These are phyloP conservation scores for Coniochaeta hoffmannii DNA, from an alignment of 2,329 filamentous ascomycete species.

Conservation along the genomic window DNA sequence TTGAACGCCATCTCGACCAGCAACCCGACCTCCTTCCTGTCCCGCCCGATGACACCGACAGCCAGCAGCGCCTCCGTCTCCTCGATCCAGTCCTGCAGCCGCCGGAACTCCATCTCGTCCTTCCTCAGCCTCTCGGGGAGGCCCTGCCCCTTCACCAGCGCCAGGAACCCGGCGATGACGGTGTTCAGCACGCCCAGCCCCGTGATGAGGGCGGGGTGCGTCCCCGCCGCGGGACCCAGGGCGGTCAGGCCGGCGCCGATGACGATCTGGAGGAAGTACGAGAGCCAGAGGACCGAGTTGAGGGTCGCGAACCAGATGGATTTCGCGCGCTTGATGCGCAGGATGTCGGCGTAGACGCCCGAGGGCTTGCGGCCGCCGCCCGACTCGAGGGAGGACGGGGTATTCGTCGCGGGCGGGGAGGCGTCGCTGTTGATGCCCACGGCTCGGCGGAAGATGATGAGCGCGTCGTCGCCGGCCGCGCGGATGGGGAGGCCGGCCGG, in stretches of 20 bases:
- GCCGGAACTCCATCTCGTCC: constrained; percentile 36
- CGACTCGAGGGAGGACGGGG: constrained; percentile 22
- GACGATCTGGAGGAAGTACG: constrained; percentile 37
- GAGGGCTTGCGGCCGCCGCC: constrained; percentile 24
- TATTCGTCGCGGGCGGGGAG: constrained; percentile 12
- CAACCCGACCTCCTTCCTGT: constrained; percentile 32
- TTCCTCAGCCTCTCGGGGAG: constrained; percentile 38
- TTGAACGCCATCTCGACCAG: constrained; percentile 34
- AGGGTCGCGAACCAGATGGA: constrained; percentile 25
- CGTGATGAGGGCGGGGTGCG: constrained; percentile 45
- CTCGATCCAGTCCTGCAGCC: constrained; percentile 46
- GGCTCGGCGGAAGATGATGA: constrained; percentile 34
- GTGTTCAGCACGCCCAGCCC: constrained; percentile 56
- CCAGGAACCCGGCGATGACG: constrained; percentile 53
- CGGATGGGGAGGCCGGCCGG: constrained; percentile 28
- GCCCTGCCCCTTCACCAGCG: constrained; percentile 44
- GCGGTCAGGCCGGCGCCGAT: constrained; percentile 39
- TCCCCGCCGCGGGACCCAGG: constrained; percentile 35
- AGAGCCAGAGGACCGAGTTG: constrained; percentile 29
- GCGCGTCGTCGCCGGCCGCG: constrained; percentile 26
- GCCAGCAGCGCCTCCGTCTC: constrained; percentile 39
- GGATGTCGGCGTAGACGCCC: constrained; percentile 33
- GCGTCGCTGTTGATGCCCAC: constrained; percentile 31
- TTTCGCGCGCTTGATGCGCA: constrained; percentile 24
- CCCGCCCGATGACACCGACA: constrained; percentile 32